Evolutionary conservation across 768 basidiomycete genomes (phyloP), one percentile per base, ranked within the genome.

Genomic region (Gelatoporia subvermispora): DNA sequence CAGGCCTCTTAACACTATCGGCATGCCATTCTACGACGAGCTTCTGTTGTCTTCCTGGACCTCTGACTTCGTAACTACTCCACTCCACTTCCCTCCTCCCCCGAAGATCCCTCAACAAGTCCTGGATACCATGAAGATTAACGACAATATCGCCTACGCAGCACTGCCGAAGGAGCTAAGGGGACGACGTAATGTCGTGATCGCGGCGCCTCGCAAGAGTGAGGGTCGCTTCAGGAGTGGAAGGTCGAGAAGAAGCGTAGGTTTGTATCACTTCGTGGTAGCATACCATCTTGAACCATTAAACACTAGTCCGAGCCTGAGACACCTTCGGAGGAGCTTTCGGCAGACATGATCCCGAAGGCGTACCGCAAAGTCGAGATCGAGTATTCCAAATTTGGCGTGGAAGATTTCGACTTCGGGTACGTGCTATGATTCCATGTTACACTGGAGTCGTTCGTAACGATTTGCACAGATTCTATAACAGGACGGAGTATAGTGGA

Each of bases 341-440:
- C 65, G 17, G 73, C 72, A 23, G 81, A 77, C 34, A 76, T 81
- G 23, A 78, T 93, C 41, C 91, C 94, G 1, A 79, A 77, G 47
- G 77, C 83, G 51, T 99, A 96, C 65, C 83, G 88, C 49, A 86
- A 85, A 59, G 93, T 96, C 15, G 94, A 97, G 68, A 99, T 99
- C 60, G 92, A 94, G 66, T 99, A 99, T 64, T 94, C 91, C 35
- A 95, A 94, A 60, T 99, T 99, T 60, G 95, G 95, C 3, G 91
- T 98, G 16, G 95, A 97, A 63, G 95, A 99, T 66, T 99, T 99
- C 60, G 96, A 99, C 67, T 99, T 99, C 60, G 95, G 79, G 93
- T 92, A 63, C 48, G 77, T 64, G 11, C 16, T 28, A 35, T 8
- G 23, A 17, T 21, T 25, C 40, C 23, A 38, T 13, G 1, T 18